A percentile compares a stretch with the other conserved stretches of the same genome.
Evolutionary conservation across 352 stramenopile species (phyloP).

Genomic region (Phytophthora pluvialis): DNA sequence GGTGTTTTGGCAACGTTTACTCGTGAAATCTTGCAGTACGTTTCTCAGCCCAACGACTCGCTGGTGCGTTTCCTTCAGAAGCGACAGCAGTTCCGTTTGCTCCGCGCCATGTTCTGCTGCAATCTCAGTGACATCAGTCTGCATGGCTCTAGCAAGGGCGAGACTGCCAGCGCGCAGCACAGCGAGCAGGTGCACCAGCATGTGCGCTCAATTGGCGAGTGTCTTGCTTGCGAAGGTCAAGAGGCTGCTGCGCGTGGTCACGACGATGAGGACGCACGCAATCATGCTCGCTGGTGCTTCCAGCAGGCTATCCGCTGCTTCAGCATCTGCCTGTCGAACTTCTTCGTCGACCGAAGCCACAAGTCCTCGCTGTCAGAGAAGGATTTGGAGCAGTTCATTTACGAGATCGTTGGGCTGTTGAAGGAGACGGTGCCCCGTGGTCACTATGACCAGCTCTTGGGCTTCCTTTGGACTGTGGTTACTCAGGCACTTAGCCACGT

Average conservation of each 20-base stretch:
- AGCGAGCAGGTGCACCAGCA: conserved; percentile 49
- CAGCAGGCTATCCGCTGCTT: conserved; percentile 78
- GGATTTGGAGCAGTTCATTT: conserved; percentile 64
- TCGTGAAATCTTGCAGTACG: conserved; percentile 57
- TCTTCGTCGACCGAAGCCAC: conserved; percentile 44
- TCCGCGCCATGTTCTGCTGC: conserved; percentile 73
- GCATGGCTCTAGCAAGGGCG: conserved; percentile 31
- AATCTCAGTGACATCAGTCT: conserved; percentile 68
- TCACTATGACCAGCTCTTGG: conserved; percentile 60
- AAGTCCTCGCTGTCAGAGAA: conserved; percentile 24
- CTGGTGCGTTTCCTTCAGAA: conserved; percentile 71
- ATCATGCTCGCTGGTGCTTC: conserved; percentile 65
- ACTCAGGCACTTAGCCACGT: conserved; percentile 55
- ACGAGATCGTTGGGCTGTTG: conserved; percentile 63
- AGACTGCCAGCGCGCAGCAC: conserved; percentile 34
- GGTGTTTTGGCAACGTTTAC: conserved; percentile 61
- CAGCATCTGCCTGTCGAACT: conserved; percentile 70
- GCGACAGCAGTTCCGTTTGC: conserved; percentile 67
- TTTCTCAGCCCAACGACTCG: conserved; percentile 60
- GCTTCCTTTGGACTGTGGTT: conserved; percentile 71
- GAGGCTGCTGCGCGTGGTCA: conserved; percentile 39
- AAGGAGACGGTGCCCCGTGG: conserved; percentile 73
- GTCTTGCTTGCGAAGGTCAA: conserved; percentile 66
- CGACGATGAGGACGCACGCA: conserved; percentile 36
- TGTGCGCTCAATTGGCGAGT: conserved; percentile 71